A percentile compares a stretch with the other conserved stretches of the same genome.
Conservation (phyloP, 148 eudicot genomes). For the Chenopodium album region DNA sequence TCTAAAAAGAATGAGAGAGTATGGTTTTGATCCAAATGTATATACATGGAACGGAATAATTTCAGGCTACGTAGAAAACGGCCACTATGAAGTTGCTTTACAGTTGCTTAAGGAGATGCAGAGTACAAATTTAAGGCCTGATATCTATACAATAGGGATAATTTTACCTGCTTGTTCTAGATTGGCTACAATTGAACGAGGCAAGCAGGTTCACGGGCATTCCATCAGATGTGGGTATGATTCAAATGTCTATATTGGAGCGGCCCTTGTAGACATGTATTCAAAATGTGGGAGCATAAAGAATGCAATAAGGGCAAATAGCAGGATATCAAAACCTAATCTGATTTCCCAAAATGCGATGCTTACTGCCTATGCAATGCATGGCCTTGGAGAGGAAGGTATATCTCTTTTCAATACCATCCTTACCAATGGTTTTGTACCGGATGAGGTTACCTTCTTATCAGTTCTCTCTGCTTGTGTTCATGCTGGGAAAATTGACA, state of each 20-base stretch:
- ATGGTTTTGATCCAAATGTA: constrained; percentile 44
- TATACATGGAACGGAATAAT: constrained; percentile 60
- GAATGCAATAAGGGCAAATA: constrained; percentile 28
- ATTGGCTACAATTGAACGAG: constrained; percentile 46
- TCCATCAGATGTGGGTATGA: constrained; percentile 46
- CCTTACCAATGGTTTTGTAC: constrained; percentile 39
- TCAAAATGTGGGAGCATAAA: constrained; percentile 55
- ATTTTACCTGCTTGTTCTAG: constrained; percentile 46
- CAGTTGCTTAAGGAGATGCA: constrained; percentile 40
- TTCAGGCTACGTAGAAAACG: constrained; percentile 42
- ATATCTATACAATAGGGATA: constrained; percentile 46
- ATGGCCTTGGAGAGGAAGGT: constrained; percentile 53
- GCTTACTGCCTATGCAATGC: constrained; percentile 57
- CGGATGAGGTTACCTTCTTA: constrained; percentile 52
- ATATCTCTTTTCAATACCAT: constrained; percentile 40
- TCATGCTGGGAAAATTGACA: constrained; percentile 46
- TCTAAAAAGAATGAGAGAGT: constrained; percentile 41
- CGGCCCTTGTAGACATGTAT: constrained; percentile 58
- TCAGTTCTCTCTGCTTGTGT: constrained; percentile 57
- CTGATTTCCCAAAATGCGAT: constrained; percentile 53
- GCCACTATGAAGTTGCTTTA: constrained; percentile 42
- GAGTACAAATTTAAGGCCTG: constrained; percentile 40
- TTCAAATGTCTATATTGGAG: constrained; percentile 43
- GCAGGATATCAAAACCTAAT: constrained; percentile 34
- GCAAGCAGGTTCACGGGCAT: constrained; percentile 58